Conservation (phyloP, 75 land plant species). For the Cryptomeria japonica region DNA sequence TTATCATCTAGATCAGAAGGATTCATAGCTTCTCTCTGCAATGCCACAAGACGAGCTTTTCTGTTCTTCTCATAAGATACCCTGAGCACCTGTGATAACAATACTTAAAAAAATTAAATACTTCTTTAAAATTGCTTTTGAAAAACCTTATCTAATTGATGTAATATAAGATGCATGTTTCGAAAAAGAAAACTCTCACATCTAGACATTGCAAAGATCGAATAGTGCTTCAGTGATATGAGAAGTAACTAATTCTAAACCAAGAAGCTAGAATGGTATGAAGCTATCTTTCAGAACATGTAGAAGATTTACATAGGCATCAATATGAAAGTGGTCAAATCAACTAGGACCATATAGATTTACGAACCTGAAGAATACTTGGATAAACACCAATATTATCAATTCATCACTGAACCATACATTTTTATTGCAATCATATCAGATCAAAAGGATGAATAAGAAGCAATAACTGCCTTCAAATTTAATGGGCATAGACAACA, state of each 20-base stretch:
- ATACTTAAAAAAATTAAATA: background rate
- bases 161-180: background rate
- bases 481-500: background rate
- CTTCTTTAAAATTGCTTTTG: background rate
- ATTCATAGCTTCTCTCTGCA: slow-evolving; percentile 14
- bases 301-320: background rate
- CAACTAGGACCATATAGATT: background rate
- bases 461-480: background rate
- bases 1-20: slow-evolving; percentile 6
- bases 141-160: background rate
- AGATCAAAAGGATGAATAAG: background rate
- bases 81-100: slow-evolving; percentile 74
- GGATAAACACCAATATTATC: background rate
- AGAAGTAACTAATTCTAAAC: background rate
- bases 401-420: background rate
- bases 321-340: background rate
- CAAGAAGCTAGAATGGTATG: background rate
- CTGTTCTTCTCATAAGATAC: slow-evolving; percentile 74
- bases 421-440: background rate
- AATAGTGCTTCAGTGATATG: background rate
- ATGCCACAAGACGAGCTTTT: slow-evolving; percentile 28
- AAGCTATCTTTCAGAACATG: background rate
- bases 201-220: background rate
- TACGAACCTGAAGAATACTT: background rate
- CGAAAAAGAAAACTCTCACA: background rate